Base-by-base conservation (phyloP, 2,329 filamentous ascomycete genomes). In the Penicillium hordei region DNA sequence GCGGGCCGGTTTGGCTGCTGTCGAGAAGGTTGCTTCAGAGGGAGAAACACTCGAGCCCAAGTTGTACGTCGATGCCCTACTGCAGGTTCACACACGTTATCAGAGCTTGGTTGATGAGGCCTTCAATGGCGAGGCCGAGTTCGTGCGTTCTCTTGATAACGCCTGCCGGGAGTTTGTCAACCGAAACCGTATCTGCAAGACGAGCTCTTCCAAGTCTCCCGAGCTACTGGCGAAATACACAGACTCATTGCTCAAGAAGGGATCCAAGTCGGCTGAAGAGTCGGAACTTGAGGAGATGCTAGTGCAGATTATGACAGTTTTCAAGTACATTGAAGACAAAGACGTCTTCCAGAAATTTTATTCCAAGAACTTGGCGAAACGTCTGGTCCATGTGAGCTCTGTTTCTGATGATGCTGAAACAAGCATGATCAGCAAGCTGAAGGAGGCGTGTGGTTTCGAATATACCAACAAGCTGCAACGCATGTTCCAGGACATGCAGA, bases 321-420 rank as follows among this genome's bases (percentile, higher is more conserved):
- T 99, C 85, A 97, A 97, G 80, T 99, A 99, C 77, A 97, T 99
- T 63, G 94, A 99, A 74, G 95, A 99, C 78, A 99, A 99, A 82
- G 94, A 99, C 71, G 95, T 99, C 5, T 99, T 99, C 83, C 94
- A 97, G 76, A 99, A 97, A 76, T 99, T 97, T 78, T 99, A 99
- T 78, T 96, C 93, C 2, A 90, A 93, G 62, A 96, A 96, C 88
- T 81, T 99, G 67, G 94, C 94, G 49, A 91, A 96, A 74, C 91
- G 94, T 68, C 80, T 99, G 55, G 94, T 99, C 19, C 91, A 97
- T 75, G 92, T 90, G 74, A 97, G 89, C 73, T 97, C 94, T 0
- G 94, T 94, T 3, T 97, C 93, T 2, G 93, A 96, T 66, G 94
- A 99, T 77, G 93, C 94, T 1, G 94, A 99, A 81, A 97, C 92